Evolutionary conservation across 768 basidiomycete species (phyloP).

Genomic region (Leccinum broughii): DNA sequence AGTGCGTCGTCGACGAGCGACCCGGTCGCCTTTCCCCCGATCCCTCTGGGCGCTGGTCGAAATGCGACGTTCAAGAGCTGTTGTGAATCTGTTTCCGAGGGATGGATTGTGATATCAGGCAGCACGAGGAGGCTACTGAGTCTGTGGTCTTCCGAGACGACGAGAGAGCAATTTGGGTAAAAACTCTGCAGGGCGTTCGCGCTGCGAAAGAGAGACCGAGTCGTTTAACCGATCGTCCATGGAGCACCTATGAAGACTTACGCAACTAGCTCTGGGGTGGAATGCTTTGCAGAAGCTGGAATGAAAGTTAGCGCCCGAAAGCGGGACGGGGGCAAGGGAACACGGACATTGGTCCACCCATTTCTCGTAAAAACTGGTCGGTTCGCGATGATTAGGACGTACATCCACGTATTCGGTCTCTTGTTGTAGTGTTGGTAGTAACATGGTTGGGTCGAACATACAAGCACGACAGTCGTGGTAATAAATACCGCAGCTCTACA

Average conservation of each 20-base stretch:
- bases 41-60: constrained; percentile 44
- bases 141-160: constrained; percentile 48
- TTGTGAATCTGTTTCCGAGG: constrained; percentile 47
- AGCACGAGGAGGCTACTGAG: constrained; percentile 50
- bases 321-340: neutral
- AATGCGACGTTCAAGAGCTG: constrained; percentile 53
- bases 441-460: constrained; percentile 12
- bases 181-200: constrained; percentile 53
- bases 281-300: constrained; percentile 54
- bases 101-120: constrained; percentile 48
- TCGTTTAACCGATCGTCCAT: constrained; percentile 2
- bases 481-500: constrained; percentile 7
- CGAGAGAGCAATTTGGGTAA: constrained; percentile 63
- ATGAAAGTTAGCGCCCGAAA: constrained; percentile 3
- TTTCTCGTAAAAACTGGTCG: constrained; percentile 45
- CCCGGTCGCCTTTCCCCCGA: constrained; percentile 46
- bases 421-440: constrained; percentile 11
- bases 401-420: constrained; percentile 31
- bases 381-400: constrained; percentile 6
- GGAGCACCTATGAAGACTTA: constrained; percentile 26
- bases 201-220: constrained; percentile 16
- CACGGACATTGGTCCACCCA: constrained; percentile 55
- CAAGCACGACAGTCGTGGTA: constrained; percentile 3
- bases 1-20: constrained; percentile 50
- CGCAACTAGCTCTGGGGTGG: constrained; percentile 47